phyloP scores from a whole-genome alignment of 78 protist genomes.

The Chrysochromulina parva region DNA sequence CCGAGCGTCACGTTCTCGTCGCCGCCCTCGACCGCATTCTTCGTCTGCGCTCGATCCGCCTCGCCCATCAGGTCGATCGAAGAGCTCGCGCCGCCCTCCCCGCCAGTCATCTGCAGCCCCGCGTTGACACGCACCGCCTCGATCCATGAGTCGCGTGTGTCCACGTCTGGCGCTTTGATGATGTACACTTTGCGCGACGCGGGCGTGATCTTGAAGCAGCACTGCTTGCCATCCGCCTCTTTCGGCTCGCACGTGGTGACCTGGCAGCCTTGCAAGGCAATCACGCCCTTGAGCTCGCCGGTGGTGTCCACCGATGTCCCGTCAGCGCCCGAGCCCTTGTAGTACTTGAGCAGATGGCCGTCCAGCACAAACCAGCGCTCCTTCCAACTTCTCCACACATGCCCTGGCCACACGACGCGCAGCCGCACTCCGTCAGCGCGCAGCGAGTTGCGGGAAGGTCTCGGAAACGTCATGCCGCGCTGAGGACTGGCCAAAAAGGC shows the following conservation, averaged over 20 bases:
- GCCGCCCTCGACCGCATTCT: neutral
- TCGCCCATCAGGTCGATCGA: neutral
- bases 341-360: neutral
- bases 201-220: neutral
- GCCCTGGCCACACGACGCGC: no score
- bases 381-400: no score
- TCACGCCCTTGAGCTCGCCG: neutral
- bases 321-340: neutral
- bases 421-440: no score
- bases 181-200: neutral
- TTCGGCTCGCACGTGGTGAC: neutral
- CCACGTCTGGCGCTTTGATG: neutral
- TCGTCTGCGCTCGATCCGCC: neutral
- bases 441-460: no score
- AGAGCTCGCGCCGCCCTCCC: neutral
- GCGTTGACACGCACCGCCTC: neutral
- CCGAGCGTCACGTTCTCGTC: constrained; percentile 23
- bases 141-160: neutral
- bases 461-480: no score
- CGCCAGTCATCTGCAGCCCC: neutral
- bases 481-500: no score
- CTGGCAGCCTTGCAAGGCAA: neutral
- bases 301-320: neutral
- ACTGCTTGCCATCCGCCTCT: neutral
- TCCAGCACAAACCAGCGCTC: constrained; percentile 6